Base-by-base conservation (phyloP, 176 grass and related monocot genomes). In the Themeda triandra region DNA sequence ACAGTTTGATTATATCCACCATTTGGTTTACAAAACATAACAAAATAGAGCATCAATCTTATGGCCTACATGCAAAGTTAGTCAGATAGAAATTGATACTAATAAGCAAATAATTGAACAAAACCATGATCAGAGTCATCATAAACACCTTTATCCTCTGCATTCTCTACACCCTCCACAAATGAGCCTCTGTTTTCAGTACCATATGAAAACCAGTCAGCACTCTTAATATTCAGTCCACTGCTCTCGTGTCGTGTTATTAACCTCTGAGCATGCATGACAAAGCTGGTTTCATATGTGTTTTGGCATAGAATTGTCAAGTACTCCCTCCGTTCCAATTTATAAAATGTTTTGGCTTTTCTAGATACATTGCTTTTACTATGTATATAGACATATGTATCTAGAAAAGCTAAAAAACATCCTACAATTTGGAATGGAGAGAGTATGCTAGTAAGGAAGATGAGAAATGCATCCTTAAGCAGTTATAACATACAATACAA, bases 101-200 rank as follows among this genome's bases (percentile, higher is more conserved):
- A 45, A 36, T 35, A 78, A 82, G 30, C 31, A 31, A 15, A 30
- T 82, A 23, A 90, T 66, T 60, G 23, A 12, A 83, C 53, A 77
- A 78, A 78, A 8, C 86, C 79, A 42, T 86, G 73, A 32, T 90
- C 79, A 8, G 76, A 81, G 21, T 76, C 83, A 18, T 88, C 89
- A 39, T 87, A 88, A 76, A 92, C 85, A 13, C 53, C 69, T 59
- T 91, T 69, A 40, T 87, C 80, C 78, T 83, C 56, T 44, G 64
- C 83, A 44, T 51, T 80, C 12, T 66, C 78, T 30, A n/a, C 42
- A 30, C 63, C 73, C 66, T 87, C 72, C 30, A 32, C 40, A 15
- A 86, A 74, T 46, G 33, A 51, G 19, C 33, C 53, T 90, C 85
- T 85, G 92, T 90, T 88, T 94, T 63, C 10, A 13, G 14, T 63